A percentile compares a stretch with the other conserved stretches of the same genome.
Conservation (phyloP, 1,139 yeast genomes). For the Sugiyamaella paludigena region DNA sequence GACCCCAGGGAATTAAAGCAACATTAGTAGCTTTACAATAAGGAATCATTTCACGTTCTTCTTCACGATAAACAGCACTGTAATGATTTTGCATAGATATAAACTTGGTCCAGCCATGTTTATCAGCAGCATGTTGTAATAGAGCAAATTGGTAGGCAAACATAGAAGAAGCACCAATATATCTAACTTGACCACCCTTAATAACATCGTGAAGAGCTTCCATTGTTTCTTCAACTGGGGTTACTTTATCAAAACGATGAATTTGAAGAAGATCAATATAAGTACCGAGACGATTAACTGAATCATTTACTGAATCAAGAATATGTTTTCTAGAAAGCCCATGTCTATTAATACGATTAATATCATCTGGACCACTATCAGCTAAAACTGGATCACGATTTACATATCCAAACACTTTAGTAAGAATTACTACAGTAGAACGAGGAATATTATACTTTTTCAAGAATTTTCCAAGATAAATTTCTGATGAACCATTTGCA, state of each 20-base stretch:
- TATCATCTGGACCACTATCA: slow-evolving; percentile 2
- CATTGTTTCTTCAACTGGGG: slow-evolving; percentile 52
- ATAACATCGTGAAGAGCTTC: slow-evolving; percentile 51
- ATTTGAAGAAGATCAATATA: slow-evolving; percentile 74
- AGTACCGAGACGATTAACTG: slow-evolving; percentile 56
- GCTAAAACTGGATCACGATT: slow-evolving; percentile 9
- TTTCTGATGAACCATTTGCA: slow-evolving; percentile 44
- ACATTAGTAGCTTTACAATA: slow-evolving; percentile 48
- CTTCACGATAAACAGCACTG: slow-evolving; percentile 54
- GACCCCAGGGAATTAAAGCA: slow-evolving; percentile 51
- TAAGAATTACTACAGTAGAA: slow-evolving; percentile 39
- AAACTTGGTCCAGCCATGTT: slow-evolving; percentile 51
- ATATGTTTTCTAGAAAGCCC: slow-evolving; percentile 55
- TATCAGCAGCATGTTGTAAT: slow-evolving; percentile 51
- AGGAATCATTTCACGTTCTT: slow-evolving; percentile 56
- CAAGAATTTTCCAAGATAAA: slow-evolving; percentile 43
- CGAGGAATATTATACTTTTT: slow-evolving; percentile 41
- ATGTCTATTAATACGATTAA: slow-evolving; percentile 31
- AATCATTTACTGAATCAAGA: slow-evolving; percentile 48
- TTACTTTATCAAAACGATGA: slow-evolving; percentile 51
- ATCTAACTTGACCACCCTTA: slow-evolving; percentile 47
- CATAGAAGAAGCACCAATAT: slow-evolving; percentile 59
- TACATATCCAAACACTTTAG: slow-evolving; percentile 17
- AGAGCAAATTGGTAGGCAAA: slow-evolving; percentile 41
- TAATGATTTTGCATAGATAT: slow-evolving; percentile 57